A percentile compares a stretch with the other conserved stretches of the same genome.
phyloP scores from a whole-genome alignment of 2,329 filamentous ascomycete species.

The Corinectria fuckeliana region DNA sequence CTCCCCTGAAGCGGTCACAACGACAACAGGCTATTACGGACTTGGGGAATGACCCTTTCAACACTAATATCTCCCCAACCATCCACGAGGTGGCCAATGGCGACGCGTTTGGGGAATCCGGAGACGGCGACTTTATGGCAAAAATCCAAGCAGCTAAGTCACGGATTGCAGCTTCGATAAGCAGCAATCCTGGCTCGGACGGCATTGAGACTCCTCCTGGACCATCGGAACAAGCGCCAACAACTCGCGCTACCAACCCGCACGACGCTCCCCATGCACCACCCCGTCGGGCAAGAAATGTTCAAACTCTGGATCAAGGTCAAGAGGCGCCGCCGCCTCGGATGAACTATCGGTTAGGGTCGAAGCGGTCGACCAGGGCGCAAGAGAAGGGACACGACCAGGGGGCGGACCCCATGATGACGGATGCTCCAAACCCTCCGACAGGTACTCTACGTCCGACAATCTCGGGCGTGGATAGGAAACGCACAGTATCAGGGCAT shows the following conservation, averaged over 20 bases:
- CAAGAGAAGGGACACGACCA: constrained; percentile 46
- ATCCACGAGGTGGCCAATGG: constrained; percentile 52
- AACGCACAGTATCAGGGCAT: constrained; percentile 92
- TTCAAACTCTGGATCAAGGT: constrained; percentile 58
- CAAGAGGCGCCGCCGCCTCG: constrained; percentile 68
- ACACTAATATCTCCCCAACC: constrained; percentile 49
- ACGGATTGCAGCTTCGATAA: constrained; percentile 49
- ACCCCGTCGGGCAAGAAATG: constrained; percentile 59
- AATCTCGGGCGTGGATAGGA: constrained; percentile 68
- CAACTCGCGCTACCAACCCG: constrained; percentile 32
- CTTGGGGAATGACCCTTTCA: constrained; percentile 58
- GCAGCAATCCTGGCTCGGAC: constrained; percentile 54
- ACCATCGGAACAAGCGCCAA: constrained; percentile 31
- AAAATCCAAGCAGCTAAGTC: constrained; percentile 61
- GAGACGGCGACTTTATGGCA: constrained; percentile 61
- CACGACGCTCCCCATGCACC: constrained; percentile 61
- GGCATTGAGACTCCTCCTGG: constrained; percentile 66
- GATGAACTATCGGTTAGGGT: constrained; percentile 63
- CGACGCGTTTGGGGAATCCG: constrained; percentile 46
- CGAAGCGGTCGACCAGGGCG: constrained; percentile 49
- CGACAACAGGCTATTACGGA: constrained; percentile 47
- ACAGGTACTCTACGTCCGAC: constrained; percentile 47
- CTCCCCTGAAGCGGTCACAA: constrained; percentile 50
- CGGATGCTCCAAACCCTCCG: constrained; percentile 49
- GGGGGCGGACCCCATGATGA: constrained; percentile 47